Conservation (phyloP, 352 stramenopile species). For the Globisporangium mamillatum region DNA sequence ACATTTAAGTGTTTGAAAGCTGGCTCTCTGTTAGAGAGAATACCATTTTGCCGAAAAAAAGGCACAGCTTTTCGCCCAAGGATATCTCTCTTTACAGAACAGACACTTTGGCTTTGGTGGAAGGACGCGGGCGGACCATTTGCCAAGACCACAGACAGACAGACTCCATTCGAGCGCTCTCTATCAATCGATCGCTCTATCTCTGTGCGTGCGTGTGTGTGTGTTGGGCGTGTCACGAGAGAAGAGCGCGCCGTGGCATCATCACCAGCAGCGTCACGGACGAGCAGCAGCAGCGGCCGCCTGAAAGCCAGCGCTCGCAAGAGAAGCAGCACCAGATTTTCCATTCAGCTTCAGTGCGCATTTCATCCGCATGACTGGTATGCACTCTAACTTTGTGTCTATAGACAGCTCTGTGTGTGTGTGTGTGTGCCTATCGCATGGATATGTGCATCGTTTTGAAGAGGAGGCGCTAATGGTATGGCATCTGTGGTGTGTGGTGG, state of each 20-base stretch:
- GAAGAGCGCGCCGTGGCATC: not conserved
- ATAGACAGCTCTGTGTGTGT: not conserved
- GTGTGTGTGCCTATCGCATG: not conserved
- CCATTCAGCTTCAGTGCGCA: not conserved
- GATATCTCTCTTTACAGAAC: not conserved
- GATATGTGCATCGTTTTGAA: not conserved
- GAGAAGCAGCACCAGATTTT: not conserved
- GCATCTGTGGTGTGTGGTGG: not conserved
- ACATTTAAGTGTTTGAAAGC: no score
- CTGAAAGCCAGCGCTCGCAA: not conserved
- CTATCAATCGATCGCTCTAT: not conserved
- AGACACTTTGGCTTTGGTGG: not conserved
- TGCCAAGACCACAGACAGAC: not conserved
- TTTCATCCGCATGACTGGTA: slow-evolving; percentile 6
- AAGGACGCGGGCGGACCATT: slow-evolving; percentile 7
- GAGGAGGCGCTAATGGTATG: not conserved
- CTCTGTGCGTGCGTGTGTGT: not conserved
- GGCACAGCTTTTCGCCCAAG: not conserved
- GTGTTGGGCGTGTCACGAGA: not conserved
- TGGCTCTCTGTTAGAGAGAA: no score
- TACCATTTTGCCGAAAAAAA: not conserved
- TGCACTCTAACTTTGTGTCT: not conserved
- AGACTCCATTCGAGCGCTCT: not conserved
- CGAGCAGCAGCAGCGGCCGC: not conserved
- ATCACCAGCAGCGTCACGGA: not conserved